Evolutionary conservation across 768 basidiomycete species (phyloP), one percentile per base, ranked within the genome.

Genomic region (Pulveroboletus sp.): DNA sequence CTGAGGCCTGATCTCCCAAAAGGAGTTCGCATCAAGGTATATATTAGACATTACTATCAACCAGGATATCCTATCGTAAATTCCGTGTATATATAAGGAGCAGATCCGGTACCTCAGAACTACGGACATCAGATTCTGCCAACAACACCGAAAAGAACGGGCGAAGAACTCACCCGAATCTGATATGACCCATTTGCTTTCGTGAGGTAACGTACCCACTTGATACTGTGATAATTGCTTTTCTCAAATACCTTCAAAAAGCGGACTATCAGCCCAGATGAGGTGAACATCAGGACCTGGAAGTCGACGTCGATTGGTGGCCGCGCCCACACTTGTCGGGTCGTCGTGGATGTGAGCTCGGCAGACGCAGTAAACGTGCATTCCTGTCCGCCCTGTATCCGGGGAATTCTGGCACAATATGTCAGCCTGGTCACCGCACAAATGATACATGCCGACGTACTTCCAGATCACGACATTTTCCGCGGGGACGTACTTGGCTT

Each of bases 221-320:
- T 95, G 50, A 97, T 83, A 57, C 91, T 94, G 55, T 93, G 84
- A 64, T 98, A 98, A 55, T 84, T 90, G 65, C 79, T 82, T 78
- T 92, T 97, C 75, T 98, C 97, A 58, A 97, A 98, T 16, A 99
- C 95, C 68, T 97, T 98, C 63, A 99, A 71, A 78, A 97, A 99
- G 45, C 95, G 81, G 36, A 99, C 97, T 43, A 95, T 87, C 60
- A 99, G 68, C 2, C 97, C 97, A 11, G 95, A 97, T 11, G 97
- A 79, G 0, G 97, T 98, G 69, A 98, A 92, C 97, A 99, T 99
- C 58, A 99, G 77, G 49, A 99, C 97, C 72, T 94, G 93, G 72
- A 99, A 99, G 68, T 99, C 97, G 54, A 98, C 85, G 57, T 95
- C 91, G 62, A 99, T 98, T 7, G 97, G 97, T 16, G 97, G 97